Evolutionary conservation across 2,329 filamentous ascomycete genomes (phyloP), one percentile per base, ranked within the genome.

Genomic region (Neofusicoccum ribis): DNA sequence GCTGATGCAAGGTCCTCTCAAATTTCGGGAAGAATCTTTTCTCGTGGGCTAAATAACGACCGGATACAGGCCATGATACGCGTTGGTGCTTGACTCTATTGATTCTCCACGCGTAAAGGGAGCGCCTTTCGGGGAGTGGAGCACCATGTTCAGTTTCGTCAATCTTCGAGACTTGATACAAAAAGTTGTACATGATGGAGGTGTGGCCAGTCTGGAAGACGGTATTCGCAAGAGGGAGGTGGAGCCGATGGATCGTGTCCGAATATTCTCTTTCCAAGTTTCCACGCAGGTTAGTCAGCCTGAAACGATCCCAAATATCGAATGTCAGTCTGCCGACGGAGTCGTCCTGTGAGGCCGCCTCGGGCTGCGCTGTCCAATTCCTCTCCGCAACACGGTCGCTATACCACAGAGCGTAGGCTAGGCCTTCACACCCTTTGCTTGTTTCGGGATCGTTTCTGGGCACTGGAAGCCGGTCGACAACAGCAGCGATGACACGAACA

Each of bases 151-250:
- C 9, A 17, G 27, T 14, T 3, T 37, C 36, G 5, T 49, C 31
- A 9, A 23, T 39, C 6, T 37, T 5, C 36, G 12, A 20, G 23
- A 34, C 15, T 5, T 3, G 34, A 74, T 74, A 78, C 0, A 39
- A 68, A 1, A 72, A 72, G 2, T 67, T 47, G 15, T 66, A 71
- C 71, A 76, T 71, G 20, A 73, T 74, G 23, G 66, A 70, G 39
- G 69, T 71, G 31, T 80, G 82, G 51, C 88, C 89, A 67, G 89
- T 94, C 44, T 88, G 85, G 72, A 95, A 95, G 6, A 92, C 79
- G 0, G 92, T 96, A 71, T 92, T 91, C 46, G 91, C 89, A 31
- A 95, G 79, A 1, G 91, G 91, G 3, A 59, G 41, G 20, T 34
- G 39, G 11, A 59, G 39, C 27, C 54, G 39, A 20, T 44, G 3